These are phyloP conservation scores for Phascolomyces articulosus DNA, from an alignment of 371 early-diverging fungal genomes.

Conservation along the genomic window DNA sequence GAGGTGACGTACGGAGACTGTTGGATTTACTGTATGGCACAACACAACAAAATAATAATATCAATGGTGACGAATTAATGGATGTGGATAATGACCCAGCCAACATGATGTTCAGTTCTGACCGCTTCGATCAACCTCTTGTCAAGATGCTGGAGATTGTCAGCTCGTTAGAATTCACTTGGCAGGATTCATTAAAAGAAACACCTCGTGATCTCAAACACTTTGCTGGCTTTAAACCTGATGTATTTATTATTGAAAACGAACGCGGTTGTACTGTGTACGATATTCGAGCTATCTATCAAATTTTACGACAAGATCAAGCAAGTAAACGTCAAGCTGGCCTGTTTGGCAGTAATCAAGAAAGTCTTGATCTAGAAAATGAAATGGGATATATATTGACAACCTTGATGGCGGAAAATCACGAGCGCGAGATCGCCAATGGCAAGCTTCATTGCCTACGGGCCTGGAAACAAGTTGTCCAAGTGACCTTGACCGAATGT, in stretches of 20 bases:
- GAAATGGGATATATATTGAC: conserved; percentile 60
- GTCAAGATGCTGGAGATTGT: conserved; percentile 60
- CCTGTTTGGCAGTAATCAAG: conserved; percentile 37
- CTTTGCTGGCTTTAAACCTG: conserved; percentile 25
- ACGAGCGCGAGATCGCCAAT: conserved; percentile 61
- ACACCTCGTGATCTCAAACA: conserved; percentile 11
- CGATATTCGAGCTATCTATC: conserved; percentile 69
- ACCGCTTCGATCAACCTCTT: conserved; percentile 62
- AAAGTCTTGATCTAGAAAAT: conserved; percentile 44
- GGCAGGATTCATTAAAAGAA: conserved; percentile 47
- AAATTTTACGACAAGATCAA: conserved; percentile 20
- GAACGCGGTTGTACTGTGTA: conserved; percentile 63
- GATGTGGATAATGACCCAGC: conserved; percentile 52
- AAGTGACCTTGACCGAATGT: conserved; percentile 69
- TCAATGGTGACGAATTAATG: conserved; percentile 22
- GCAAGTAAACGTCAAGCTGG: conserved; percentile 38
- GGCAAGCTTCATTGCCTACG: conserved; percentile 66
- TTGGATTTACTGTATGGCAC: conserved; percentile 63
- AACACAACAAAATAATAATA: conserved; percentile 13
- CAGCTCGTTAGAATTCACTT: conserved; percentile 57
- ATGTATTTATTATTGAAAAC: conserved; percentile 40
- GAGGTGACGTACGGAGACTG: conserved; percentile 57
- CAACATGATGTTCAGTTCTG: conserved; percentile 81
- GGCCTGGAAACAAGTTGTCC: conserved; percentile 84
- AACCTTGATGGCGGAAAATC: conserved; percentile 65